Conservation (phyloP, 345 rosid genomes). For the Triadica sebifera region DNA sequence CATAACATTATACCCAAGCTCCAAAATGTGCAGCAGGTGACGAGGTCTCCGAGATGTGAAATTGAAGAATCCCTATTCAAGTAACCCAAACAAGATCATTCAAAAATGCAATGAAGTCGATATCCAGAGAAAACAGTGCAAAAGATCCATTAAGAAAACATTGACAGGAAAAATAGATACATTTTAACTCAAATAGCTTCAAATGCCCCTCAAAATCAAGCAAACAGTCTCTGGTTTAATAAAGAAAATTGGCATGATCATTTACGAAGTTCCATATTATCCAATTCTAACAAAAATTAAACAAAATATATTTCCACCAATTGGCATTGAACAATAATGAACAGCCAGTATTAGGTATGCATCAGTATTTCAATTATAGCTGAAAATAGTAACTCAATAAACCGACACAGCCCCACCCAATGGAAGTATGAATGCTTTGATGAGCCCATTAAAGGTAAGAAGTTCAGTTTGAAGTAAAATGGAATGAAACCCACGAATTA, state of each 20-base stretch:
- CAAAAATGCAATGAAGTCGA: too few relatives aligned
- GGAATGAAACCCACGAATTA: conserved; percentile 8
- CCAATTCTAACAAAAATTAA: neutral
- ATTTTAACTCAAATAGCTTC: neutral
- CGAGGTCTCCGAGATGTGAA: conserved; percentile 85
- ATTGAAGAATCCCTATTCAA: conserved; percentile 82
- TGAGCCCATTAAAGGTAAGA: neutral
- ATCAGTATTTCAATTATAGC: neutral
- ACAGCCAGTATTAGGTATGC: neutral
- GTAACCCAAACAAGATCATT: conserved; percentile 10
- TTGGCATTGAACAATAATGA: neutral
- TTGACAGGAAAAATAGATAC: neutral
- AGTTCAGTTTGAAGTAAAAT: neutral
- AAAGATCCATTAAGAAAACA: neutral
- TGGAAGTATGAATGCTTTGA: neutral
- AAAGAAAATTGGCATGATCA: neutral
- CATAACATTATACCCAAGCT: conserved; percentile 95
- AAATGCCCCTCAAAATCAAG: neutral
- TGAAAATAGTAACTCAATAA: neutral
- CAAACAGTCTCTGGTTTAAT: neutral
- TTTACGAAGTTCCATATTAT: neutral
- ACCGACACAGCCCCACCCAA: neutral
- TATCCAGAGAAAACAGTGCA: neutral
- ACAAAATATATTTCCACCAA: neutral
- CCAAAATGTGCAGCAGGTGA: conserved; percentile 75